phyloP scores from a whole-genome alignment of 768 basidiomycete species.

The Crucibulum laeve region DNA sequence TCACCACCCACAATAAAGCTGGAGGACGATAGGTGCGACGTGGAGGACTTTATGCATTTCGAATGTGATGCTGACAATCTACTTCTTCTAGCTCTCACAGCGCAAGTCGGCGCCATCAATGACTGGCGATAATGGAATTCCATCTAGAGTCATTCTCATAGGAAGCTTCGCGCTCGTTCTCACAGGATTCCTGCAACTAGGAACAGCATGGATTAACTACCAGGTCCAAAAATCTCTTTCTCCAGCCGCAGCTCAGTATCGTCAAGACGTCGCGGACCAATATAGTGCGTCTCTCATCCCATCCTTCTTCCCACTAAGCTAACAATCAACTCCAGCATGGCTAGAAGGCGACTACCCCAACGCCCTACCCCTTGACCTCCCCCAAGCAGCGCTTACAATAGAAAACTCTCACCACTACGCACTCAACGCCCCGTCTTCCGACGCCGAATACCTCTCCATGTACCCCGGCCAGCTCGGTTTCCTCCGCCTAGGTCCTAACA shows the following conservation, averaged over 20 bases:
- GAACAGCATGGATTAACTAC: slow-evolving; percentile 2
- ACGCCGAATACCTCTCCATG: slow-evolving; percentile 3
- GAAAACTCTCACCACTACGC: slow-evolving; percentile 4
- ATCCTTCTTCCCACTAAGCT: not conserved
- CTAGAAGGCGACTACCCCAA: slow-evolving; percentile 1
- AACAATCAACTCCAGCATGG: not conserved
- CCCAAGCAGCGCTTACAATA: not conserved
- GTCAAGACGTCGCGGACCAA: not conserved
- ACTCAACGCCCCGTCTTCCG: not conserved
- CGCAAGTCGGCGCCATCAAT: not conserved
- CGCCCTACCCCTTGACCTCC: slow-evolving; percentile 1
- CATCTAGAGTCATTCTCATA: not conserved
- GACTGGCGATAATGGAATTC: not conserved
- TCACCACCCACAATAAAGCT: too few species aligned
- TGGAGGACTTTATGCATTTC: too few species aligned
- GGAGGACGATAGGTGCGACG: too few species aligned
- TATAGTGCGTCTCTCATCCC: not conserved
- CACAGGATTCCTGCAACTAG: slow-evolving; percentile 1
- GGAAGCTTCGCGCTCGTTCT: slow-evolving; percentile 1
- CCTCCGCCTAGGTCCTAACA: slow-evolving; percentile 24
- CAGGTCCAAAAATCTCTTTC: not conserved
- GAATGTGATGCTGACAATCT: too few species aligned
- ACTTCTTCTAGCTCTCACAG: too few species aligned
- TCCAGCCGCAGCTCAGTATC: not conserved
- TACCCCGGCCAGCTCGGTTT: slow-evolving; percentile 16